These are phyloP conservation scores for Melaleuca alternifolia DNA, from an alignment of 345 rosid genomes.

Conservation along the genomic window DNA sequence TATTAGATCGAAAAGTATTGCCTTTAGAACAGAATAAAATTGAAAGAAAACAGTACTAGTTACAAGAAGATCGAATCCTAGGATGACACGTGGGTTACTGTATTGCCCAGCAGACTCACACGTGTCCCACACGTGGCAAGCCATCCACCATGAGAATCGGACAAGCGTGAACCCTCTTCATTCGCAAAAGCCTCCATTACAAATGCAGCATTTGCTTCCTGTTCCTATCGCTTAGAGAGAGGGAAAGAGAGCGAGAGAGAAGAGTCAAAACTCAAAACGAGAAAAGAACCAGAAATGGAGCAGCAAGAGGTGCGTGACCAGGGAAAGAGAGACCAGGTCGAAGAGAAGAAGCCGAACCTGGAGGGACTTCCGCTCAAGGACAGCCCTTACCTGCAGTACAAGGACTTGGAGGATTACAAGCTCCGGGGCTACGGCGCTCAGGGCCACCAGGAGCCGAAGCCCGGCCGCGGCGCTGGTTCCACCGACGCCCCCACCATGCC, in stretches of 20 bases:
- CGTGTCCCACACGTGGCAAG: not conserved
- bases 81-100: not conserved
- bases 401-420: constrained; percentile 43
- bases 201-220: not conserved
- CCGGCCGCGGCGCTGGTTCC: constrained; percentile 51
- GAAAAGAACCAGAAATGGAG: constrained; percentile 1
- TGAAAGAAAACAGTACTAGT: not conserved
- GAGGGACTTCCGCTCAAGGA: constrained; percentile 19
- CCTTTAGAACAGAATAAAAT: not conserved
- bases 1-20: not conserved
- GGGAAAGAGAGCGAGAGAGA: not conserved
- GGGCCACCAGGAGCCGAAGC: constrained; percentile 43
- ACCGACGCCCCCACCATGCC: constrained; percentile 71
- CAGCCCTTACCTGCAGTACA: constrained; percentile 26
- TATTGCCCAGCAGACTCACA: not conserved
- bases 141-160: not conserved
- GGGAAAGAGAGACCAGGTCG: not conserved
- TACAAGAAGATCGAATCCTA: not conserved
- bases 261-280: not conserved
- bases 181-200: not conserved
- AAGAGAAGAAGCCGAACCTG: not conserved
- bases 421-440: constrained; percentile 41
- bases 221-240: not conserved
- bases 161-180: not conserved
- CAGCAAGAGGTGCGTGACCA: not conserved